Conservation (phyloP, 1,284 basidiomycete species). For the Tilletiaria anomala region DNA sequence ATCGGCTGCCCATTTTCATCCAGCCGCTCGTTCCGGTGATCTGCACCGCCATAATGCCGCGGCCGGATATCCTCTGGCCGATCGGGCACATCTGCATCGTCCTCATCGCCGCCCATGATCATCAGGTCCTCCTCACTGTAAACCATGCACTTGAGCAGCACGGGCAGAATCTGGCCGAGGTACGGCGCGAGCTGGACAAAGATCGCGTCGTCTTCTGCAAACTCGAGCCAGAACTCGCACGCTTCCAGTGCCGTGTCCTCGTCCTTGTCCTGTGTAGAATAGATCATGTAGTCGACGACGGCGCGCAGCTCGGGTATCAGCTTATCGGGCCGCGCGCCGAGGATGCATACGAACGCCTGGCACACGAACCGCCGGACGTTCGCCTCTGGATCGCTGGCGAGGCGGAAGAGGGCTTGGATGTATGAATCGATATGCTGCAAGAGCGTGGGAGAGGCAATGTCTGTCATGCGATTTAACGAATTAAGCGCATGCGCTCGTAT, state of each 20-base stretch:
- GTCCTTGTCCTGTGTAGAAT: constrained; percentile 91
- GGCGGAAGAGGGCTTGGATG: constrained; percentile 81
- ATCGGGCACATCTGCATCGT: constrained; percentile 70
- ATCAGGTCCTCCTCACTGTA: constrained; percentile 93
- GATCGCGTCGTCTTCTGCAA: constrained; percentile 83
- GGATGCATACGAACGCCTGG: constrained; percentile 80
- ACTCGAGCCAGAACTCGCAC: constrained; percentile 99
- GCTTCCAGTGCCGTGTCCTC: constrained; percentile 52
- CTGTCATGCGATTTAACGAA: constrained; percentile 80
- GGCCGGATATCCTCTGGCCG: constrained; percentile 72
- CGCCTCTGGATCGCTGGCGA: constrained; percentile 82
- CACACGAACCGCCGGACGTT: constrained; percentile 89
- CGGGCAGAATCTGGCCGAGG: constrained; percentile 73
- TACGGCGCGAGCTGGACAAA: constrained; percentile 70
- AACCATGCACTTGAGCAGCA: constrained; percentile 88
- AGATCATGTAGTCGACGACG: constrained; percentile 97
- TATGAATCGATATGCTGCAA: constrained; percentile 75
- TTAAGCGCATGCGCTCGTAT: constrained; percentile 88
- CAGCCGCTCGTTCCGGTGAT: constrained; percentile 47
- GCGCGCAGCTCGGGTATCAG: constrained; percentile 89
- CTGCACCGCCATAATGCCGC: constrained; percentile 64
- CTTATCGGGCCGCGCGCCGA: constrained; percentile 84
- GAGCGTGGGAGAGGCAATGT: constrained; percentile 58
- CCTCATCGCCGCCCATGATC: constrained; percentile 83
- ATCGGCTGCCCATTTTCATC: constrained; percentile 4